Conservation (phyloP, 106 monocot species). For the Allium cepa region DNA sequence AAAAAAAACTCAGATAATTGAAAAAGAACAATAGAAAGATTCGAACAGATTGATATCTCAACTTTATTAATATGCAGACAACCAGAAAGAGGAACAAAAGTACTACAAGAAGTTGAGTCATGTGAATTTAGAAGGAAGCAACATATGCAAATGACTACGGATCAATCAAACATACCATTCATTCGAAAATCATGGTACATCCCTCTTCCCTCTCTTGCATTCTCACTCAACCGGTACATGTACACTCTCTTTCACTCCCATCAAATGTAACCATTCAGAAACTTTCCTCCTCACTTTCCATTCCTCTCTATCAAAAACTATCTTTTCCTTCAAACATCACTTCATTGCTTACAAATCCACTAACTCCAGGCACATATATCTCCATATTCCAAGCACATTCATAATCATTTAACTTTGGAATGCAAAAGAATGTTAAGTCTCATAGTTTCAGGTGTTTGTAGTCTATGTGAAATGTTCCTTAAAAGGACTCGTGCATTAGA, state of each 20-base stretch:
- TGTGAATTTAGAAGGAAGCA: slow-evolving; percentile 35
- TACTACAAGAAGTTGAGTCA: slow-evolving; percentile 28
- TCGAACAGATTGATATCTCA: too few relatives aligned
- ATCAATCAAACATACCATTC: slow-evolving; percentile 46
- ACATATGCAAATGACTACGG: slow-evolving; percentile 62
- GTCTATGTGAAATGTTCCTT: too few relatives aligned
- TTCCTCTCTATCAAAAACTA: slow-evolving; percentile 23
- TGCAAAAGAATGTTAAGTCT: neutral
- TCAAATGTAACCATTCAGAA: too few relatives aligned
- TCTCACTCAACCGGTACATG: slow-evolving; percentile 57
- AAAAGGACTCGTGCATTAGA: neutral
- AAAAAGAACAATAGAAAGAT: too few relatives aligned
- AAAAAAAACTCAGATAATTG: too few relatives aligned
- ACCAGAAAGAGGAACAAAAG: slow-evolving; percentile 28
- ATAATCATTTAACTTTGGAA: neutral
- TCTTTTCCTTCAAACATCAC: slow-evolving; percentile 14
- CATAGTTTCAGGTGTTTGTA: neutral
- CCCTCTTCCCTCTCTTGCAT: slow-evolving; percentile 38
- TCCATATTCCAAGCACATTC: neutral
- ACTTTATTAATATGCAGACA: slow-evolving; percentile 35
- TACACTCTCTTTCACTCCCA: slow-evolving; percentile 24
- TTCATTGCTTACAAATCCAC: neutral
- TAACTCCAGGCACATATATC: slow-evolving; percentile 7
- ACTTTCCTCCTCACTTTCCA: slow-evolving; percentile 18
- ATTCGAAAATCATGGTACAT: slow-evolving; percentile 26